phyloP scores from a whole-genome alignment of 2,329 filamentous ascomycete species.

The Aquanectria penicillioides region DNA sequence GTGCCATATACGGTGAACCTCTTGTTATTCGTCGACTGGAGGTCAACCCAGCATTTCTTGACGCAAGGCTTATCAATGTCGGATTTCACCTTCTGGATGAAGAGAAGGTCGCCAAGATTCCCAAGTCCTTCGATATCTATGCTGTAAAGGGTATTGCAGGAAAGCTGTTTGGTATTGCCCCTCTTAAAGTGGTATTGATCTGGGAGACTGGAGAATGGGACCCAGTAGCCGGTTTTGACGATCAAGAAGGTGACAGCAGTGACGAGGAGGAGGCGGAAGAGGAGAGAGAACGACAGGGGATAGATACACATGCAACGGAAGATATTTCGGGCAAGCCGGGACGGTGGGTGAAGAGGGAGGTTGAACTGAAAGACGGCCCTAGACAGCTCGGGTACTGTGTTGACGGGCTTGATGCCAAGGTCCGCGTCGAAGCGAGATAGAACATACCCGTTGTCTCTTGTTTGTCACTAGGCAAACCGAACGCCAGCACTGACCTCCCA shows the following conservation, averaged over 20 bases:
- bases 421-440: conserved; percentile 71
- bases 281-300: conserved; percentile 38
- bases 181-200: conserved; percentile 73
- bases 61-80: conserved; percentile 78
- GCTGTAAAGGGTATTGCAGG: conserved; percentile 82
- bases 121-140: conserved; percentile 83
- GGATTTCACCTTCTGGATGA: conserved; percentile 53
- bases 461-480: conserved; percentile 24
- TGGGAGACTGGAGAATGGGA: conserved; percentile 96
- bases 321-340: conserved; percentile 51
- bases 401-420: conserved; percentile 74
- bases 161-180: conserved; percentile 72
- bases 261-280: conserved; percentile 60
- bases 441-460: conserved; percentile 6
- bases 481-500: no score
- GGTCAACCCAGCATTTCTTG: conserved; percentile 82
- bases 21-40: conserved; percentile 65
- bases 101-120: conserved; percentile 64
- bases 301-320: conserved; percentile 39
- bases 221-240: conserved; percentile 72
- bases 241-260: conserved; percentile 64
- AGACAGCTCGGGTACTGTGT: conserved; percentile 86
- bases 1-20: conserved; percentile 79
- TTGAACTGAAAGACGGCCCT: conserved; percentile 82
- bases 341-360: conserved; percentile 79